phyloP scores from a whole-genome alignment of 495 filamentous ascomycete species.

The Xylaria curta region DNA sequence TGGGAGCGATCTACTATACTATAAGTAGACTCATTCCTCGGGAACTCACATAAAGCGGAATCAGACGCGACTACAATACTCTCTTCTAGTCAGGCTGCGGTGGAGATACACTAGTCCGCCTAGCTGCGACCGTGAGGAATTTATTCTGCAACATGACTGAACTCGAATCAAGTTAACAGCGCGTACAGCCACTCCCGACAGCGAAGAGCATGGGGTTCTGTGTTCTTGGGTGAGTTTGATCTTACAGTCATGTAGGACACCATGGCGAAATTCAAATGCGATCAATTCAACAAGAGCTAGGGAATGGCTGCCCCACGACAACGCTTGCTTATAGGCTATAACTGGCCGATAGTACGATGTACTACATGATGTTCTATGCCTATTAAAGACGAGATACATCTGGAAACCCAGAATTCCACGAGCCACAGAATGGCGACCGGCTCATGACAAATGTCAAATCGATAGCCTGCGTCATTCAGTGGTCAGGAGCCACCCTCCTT shows the following conservation, averaged over 20 bases:
- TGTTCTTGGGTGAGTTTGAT: neutral
- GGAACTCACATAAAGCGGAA: conserved; percentile 5
- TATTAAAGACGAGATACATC: conserved; percentile 13
- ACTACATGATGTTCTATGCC: conserved; percentile 1
- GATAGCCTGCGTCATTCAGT: neutral
- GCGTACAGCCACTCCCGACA: neutral
- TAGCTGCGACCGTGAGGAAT: conserved; percentile 2
- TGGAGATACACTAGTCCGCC: neutral
- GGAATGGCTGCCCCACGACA: neutral
- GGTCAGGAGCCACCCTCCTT: conserved; percentile 17
- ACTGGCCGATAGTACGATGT: neutral
- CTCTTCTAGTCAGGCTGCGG: neutral
- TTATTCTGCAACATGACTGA: conserved; percentile 2
- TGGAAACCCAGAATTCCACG: conserved; percentile 1
- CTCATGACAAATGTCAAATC: conserved; percentile 26
- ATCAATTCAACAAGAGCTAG: neutral
- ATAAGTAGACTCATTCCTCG: conserved; percentile 6
- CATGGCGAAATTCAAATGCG: neutral
- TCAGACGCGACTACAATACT: conserved; percentile 5
- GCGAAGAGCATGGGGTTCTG: neutral
- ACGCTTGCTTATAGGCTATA: neutral
- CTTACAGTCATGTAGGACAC: neutral
- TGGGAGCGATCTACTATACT: neutral
- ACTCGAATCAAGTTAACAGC: conserved; percentile 1
- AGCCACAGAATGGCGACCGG: neutral